Evolutionary conservation across 495 filamentous ascomycete genomes (phyloP).

Genomic region (Aspergillus ellipticus): DNA sequence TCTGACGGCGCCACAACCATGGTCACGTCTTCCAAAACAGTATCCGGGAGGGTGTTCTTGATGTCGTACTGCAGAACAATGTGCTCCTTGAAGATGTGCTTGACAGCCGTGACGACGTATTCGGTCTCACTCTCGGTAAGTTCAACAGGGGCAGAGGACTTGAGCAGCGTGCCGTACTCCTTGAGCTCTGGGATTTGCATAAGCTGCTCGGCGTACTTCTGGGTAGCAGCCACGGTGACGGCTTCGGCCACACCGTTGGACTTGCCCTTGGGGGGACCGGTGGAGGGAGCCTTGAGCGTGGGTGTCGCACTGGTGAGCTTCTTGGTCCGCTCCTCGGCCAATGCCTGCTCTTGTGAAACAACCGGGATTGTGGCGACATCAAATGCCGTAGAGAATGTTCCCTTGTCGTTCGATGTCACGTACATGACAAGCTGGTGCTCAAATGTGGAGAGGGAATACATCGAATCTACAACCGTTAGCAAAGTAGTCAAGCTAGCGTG

Average conservation of each 20-base stretch:
- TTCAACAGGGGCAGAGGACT: conserved; percentile 80
- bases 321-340: conserved; percentile 95
- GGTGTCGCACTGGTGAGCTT: conserved; percentile 90
- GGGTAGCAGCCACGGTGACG: conserved; percentile 69
- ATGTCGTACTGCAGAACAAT: conserved; percentile 96
- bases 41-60: conserved; percentile 93
- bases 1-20: conserved; percentile 82
- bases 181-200: conserved; percentile 84
- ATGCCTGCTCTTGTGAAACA: conserved; percentile 90
- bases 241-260: conserved; percentile 68
- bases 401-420: conserved; percentile 83
- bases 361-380: conserved; percentile 88
- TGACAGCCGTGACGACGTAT: conserved; percentile 89
- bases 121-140: conserved; percentile 96
- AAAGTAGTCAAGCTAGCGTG: background rate
- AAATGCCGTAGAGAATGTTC: conserved; percentile 81
- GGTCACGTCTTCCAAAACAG: conserved; percentile 84
- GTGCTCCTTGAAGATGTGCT: conserved; percentile 97
- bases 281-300: conserved; percentile 88
- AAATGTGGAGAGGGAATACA: conserved; percentile 92
- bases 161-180: conserved; percentile 82
- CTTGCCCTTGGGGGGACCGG: conserved; percentile 73
- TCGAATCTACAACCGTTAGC: conserved; percentile 41
- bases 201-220: conserved; percentile 86
- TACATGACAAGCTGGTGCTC: conserved; percentile 98